A percentile compares a stretch with the other conserved stretches of the same genome.
Conservation (phyloP, 805 yeast species). For the Saccharomyces eubayanus region DNA sequence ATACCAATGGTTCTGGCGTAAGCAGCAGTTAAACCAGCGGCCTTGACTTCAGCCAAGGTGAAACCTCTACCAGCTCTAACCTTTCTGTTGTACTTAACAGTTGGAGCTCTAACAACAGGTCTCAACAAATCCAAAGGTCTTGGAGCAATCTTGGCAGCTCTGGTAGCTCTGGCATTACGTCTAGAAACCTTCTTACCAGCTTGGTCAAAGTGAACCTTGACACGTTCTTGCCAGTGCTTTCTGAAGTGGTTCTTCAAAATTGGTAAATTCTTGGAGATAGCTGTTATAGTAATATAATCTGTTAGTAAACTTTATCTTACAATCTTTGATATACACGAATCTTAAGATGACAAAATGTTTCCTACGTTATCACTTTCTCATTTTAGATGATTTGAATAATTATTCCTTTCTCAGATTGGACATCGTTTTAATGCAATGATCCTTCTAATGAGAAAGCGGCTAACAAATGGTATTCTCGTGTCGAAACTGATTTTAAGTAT, state of each 20-base stretch:
- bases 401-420: not conserved
- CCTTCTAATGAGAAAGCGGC: no score
- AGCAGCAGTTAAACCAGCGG: slow-evolving; percentile 87
- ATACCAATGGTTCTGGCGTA: slow-evolving; percentile 98
- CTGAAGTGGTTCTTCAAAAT: slow-evolving; percentile 99
- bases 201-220: slow-evolving; percentile 99
- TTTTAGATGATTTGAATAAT: not conserved
- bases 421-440: not conserved
- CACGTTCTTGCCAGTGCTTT: slow-evolving; percentile 99
- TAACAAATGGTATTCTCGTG: no score
- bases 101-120: slow-evolving; percentile 98
- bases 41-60: slow-evolving; percentile 95
- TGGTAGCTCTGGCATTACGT: slow-evolving; percentile 87
- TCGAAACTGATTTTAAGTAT: not conserved
- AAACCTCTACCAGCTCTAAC: slow-evolving; percentile 99
- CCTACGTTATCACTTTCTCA: not conserved
- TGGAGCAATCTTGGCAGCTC: slow-evolving; percentile 95
- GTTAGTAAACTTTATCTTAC: slow-evolving; percentile 9
- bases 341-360: not conserved
- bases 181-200: slow-evolving; percentile 98
- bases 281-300: slow-evolving; percentile 36
- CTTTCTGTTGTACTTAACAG: slow-evolving; percentile 98
- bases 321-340: not conserved
- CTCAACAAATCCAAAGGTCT: slow-evolving; percentile 93
- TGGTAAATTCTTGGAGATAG: slow-evolving; percentile 98